Evolutionary conservation across 108 stramenopile genomes (phyloP), one percentile per base, ranked within the genome.

Genomic region (Pseudonitzschia multistriata): DNA sequence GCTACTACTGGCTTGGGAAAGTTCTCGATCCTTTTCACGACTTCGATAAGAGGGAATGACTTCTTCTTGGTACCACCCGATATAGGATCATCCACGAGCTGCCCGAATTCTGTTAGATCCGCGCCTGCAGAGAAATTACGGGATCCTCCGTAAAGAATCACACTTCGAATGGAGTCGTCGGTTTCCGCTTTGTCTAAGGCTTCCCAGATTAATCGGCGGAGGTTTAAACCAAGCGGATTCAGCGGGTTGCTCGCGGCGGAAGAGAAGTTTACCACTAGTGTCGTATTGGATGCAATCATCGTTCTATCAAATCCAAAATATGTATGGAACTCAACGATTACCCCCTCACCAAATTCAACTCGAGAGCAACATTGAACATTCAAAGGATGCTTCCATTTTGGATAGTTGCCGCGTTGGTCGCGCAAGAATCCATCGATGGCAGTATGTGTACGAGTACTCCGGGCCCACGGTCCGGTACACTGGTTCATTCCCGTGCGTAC

Each of bases 41-140:
- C 67, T 47, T 91, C 88, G 21, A 79, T 74, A 66, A 95, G 73
- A 6, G 83, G 79, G 36, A 80, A 72, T 27, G 62, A 63, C n/a
- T 73, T 72, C 13, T 59, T 49, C 71, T 34, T n/a, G n/a, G n/a
- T 62, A 74, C 66, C 42, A 70, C 53, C 65, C 11, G 42, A 62
- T 19, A 50, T 47, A 17, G 77, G 57, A 5, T 61, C 34, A 31
- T 72, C 67, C 27, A 66, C 39, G 11, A 42, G 29, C 27, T 63
- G 28, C 17, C 53, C 74, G 63, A 98, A 97, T 88, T 98, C 97
- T 13, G 80, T 88, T 72, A 99, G 93, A 81, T 99, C 99, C 14
- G 99, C 99, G 29, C 99, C 99, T 1, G 97, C 98, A 49, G 96
- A 94, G 74, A 97, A 99, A 78, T 83, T 88, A 47, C 65, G 56